phyloP scores from a whole-genome alignment of 108 stramenopile genomes.

The Skeletonema costatum region DNA sequence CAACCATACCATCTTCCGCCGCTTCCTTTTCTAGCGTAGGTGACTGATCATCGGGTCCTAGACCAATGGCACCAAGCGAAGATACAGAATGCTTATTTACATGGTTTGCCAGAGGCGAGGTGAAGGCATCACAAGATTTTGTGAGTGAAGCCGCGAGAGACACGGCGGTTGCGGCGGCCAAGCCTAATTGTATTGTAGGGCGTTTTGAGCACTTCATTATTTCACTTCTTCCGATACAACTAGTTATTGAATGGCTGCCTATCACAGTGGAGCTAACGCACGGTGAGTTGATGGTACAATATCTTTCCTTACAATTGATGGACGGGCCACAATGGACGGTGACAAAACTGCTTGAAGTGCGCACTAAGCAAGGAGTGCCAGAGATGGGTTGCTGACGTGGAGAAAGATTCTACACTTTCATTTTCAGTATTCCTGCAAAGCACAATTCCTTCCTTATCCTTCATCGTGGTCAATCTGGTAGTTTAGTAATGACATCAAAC shows the following conservation, averaged over 20 bases:
- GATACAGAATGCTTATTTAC: background rate
- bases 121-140: constrained; percentile 10
- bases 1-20: background rate
- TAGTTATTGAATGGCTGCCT: no score
- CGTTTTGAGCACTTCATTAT: constrained; percentile 4
- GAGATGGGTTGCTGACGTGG: no score
- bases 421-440: no score
- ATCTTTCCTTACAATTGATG: no score
- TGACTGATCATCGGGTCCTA: constrained; percentile 36
- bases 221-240: background rate
- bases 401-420: no score
- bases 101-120: background rate
- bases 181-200: constrained; percentile 5
- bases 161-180: background rate
- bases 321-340: no score
- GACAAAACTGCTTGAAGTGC: no score
- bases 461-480: no score
- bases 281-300: no score
- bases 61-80: constrained; percentile 35
- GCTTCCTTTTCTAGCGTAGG: background rate
- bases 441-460: no score
- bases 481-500: background rate
- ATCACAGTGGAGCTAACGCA: no score
- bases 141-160: background rate
- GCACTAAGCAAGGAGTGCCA: no score